Percentiles rank a stretch among this genome's conserved stretches.
phyloP scores from a whole-genome alignment of 2,329 filamentous ascomycete species.

The Pseudogymnoascus sp. region DNA sequence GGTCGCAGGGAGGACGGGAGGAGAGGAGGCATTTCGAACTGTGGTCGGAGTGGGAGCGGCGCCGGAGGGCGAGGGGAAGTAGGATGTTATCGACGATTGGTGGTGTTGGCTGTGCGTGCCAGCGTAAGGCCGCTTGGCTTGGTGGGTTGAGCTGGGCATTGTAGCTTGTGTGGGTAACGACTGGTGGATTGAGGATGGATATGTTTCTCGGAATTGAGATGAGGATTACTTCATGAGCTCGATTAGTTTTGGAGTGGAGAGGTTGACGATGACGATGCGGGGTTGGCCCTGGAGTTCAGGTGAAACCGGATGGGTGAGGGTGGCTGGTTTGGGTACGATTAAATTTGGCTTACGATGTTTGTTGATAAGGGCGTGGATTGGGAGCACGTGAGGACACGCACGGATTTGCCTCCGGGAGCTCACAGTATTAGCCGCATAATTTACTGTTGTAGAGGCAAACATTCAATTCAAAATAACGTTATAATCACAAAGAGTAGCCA shows the following conservation, averaged over 20 bases:
- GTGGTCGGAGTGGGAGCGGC: constrained; percentile 30
- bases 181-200: background rate
- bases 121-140: constrained; percentile 51
- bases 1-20: constrained; percentile 49
- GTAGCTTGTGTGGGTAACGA: background rate
- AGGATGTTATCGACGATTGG: constrained; percentile 50
- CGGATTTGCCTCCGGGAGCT: background rate
- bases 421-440: background rate
- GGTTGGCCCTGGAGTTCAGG: constrained; percentile 1
- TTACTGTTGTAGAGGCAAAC: background rate
- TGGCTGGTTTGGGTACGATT: background rate
- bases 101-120: constrained; percentile 48
- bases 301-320: background rate
- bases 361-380: background rate
- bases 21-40: constrained; percentile 34
- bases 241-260: background rate
- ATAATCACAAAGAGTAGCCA: background rate
- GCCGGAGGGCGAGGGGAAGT: constrained; percentile 37
- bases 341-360: background rate
- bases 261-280: constrained; percentile 4
- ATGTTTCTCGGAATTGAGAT: background rate
- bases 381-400: constrained; percentile 1
- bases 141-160: constrained; percentile 20
- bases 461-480: background rate
- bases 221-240: background rate